Evolutionary conservation across 129 eudicot genomes (phyloP), one percentile per base, ranked within the genome.

Genomic region (Pseudognaphalium luteoalbum): DNA sequence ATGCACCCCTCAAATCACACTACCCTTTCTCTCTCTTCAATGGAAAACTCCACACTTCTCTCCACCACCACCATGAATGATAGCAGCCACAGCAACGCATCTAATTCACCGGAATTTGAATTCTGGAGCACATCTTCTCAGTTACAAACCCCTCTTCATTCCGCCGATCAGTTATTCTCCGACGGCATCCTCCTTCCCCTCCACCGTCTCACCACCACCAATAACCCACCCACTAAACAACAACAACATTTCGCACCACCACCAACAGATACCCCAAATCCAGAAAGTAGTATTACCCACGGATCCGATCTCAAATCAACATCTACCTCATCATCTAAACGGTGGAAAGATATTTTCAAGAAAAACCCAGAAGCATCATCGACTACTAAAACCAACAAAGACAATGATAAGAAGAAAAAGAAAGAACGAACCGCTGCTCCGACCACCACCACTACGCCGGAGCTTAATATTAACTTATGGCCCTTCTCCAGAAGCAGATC

Each of bases 401-500:
- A 77, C 3, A 78, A 65, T 1, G 77, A 83, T 20, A 81, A 73
- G 29, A 84, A 83, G 81, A 86, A 81, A 50, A 85, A 80, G 68
- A 59, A 82, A 16, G 85, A 84, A 69, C 65, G 69, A 67, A 84
- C 65, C 58, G 28, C 29, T 30, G 34, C 14, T 56, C 78, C 56
- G 1, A 72, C 74, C 12, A 78, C 76, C 6, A 11, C 54, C 14
- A 47, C 6, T 5, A 71, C 96, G 83, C 91, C 91, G 63, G 97
- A 94, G 90, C 85, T 94, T 11, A 94, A 94, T 65, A 94, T 94
- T 6, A 91, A 94, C 25, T 37, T 94, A 52, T 94, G 98, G 98
- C 98, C 98, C 10, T 94, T 94, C 56, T 88, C 91, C 0, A 79
- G 98, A 76, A 94, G 97, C 61, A 89, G 97, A 73, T 94, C 98